Conservation (phyloP, 768 basidiomycete species). For the Dendrothele bispora region DNA sequence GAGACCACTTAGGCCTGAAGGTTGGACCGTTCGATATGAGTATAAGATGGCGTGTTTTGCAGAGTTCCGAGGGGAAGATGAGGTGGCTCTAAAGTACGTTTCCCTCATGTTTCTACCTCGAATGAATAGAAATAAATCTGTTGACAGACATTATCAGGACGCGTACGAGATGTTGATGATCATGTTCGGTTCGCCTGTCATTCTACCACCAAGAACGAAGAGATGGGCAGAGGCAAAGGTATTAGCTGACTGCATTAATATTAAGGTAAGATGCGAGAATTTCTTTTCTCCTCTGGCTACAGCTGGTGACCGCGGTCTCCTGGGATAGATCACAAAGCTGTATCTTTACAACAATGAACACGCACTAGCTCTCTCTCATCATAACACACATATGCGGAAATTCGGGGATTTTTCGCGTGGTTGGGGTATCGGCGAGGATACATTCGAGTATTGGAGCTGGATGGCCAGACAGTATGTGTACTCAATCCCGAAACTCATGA, state of each 20-base stretch:
- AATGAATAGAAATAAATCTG: slow-evolving; percentile 10
- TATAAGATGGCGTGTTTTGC: slow-evolving; percentile 98
- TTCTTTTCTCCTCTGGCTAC: neutral
- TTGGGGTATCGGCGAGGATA: slow-evolving; percentile 97
- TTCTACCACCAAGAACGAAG: slow-evolving; percentile 90
- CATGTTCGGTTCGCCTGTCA: slow-evolving; percentile 88
- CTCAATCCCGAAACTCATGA: too few species aligned
- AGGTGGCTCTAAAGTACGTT: slow-evolving; percentile 85
- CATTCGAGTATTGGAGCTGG: slow-evolving; percentile 98
- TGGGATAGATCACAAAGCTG: slow-evolving; percentile 77
- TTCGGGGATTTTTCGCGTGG: slow-evolving; percentile 86
- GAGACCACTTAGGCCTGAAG: slow-evolving; percentile 74
- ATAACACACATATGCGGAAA: slow-evolving; percentile 80
- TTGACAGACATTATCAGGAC: slow-evolving; percentile 93
- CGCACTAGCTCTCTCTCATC: slow-evolving; percentile 74
- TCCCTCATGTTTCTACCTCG: slow-evolving; percentile 15
- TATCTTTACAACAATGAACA: slow-evolving; percentile 92
- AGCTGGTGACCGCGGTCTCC: too few species aligned
- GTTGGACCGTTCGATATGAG: slow-evolving; percentile 96
- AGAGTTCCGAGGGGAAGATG: slow-evolving; percentile 90
- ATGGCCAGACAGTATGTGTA: slow-evolving; percentile 81
- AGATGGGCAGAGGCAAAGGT: slow-evolving; percentile 99
- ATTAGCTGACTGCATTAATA: slow-evolving; percentile 87
- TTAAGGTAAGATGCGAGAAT: slow-evolving; percentile 59
- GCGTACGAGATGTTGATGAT: slow-evolving; percentile 80